A percentile compares a stretch with the other conserved stretches of the same genome.
These are phyloP conservation scores for Cornus kousa DNA, from an alignment of 148 eudicot species.

Conservation along the genomic window DNA sequence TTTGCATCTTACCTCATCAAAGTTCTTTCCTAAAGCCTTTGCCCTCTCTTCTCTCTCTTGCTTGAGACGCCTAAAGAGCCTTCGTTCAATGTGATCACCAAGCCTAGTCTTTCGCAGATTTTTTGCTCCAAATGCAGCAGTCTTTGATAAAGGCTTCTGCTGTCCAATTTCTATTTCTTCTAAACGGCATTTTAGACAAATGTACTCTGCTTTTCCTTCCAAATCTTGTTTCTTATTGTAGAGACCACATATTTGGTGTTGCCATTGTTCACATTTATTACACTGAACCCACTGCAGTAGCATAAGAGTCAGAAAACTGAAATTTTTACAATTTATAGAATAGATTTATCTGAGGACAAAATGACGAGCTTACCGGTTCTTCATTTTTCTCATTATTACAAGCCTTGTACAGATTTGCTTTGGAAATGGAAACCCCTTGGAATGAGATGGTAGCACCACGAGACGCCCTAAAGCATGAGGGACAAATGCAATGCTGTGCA, in stretches of 20 bases:
- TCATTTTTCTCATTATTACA: conserved; percentile 21
- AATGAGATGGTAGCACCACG: conserved; percentile 42
- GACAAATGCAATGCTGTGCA: conserved; percentile 52
- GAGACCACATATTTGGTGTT: conserved; percentile 88
- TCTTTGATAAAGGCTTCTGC: conserved; percentile 39
- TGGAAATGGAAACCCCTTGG: conserved; percentile 44
- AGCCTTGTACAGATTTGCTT: conserved; percentile 43
- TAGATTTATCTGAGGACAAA: neutral
- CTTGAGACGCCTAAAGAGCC: conserved; percentile 57
- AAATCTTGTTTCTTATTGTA: conserved; percentile 65
- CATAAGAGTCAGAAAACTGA: conserved; percentile 11
- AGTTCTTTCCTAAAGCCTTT: conserved; percentile 37
- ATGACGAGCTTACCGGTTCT: neutral
- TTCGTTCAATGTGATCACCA: conserved; percentile 78
- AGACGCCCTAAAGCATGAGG: conserved; percentile 48
- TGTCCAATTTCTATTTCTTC: conserved; percentile 47
- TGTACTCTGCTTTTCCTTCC: conserved; percentile 60
- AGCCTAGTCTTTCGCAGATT: conserved; percentile 67
- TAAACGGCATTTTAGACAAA: conserved; percentile 72
- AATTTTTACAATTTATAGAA: no score
- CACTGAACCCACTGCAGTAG: conserved; percentile 72
- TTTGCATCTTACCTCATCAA: conserved; percentile 55
- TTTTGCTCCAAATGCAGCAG: conserved; percentile 58
- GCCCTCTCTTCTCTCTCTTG: conserved; percentile 74
- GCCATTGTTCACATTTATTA: conserved; percentile 43